A percentile compares a stretch with the other conserved stretches of the same genome.
Conservation (phyloP, 2,329 filamentous ascomycete genomes). For the Penicillium sp. region DNA sequence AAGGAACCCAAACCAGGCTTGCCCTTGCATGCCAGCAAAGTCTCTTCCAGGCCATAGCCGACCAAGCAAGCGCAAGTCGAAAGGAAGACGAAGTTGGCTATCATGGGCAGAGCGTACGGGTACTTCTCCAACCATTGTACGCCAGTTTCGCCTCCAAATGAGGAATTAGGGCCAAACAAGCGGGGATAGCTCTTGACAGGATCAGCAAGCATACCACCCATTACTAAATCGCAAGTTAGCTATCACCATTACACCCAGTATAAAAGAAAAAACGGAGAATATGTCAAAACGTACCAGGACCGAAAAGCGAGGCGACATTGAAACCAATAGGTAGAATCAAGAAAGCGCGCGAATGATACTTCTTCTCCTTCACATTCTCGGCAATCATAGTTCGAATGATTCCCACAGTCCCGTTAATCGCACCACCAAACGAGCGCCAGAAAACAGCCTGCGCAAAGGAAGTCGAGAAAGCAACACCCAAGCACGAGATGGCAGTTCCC, state of each 20-base stretch:
- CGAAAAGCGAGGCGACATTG: slow-evolving; percentile 64
- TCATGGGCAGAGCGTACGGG: slow-evolving; percentile 71
- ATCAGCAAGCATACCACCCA: slow-evolving; percentile 71
- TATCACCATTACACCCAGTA: background rate
- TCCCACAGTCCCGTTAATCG: slow-evolving; percentile 72
- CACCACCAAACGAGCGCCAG: slow-evolving; percentile 69
- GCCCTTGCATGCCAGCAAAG: slow-evolving; percentile 51
- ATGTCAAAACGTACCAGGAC: slow-evolving; percentile 38
- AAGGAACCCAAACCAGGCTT: slow-evolving; percentile 52
- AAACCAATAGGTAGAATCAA: slow-evolving; percentile 68
- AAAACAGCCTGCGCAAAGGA: slow-evolving; percentile 67
- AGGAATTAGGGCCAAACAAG: slow-evolving; percentile 64
- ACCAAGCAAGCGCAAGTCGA: slow-evolving; percentile 58
- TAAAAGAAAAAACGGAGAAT: background rate
- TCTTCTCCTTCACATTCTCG: slow-evolving; percentile 73
- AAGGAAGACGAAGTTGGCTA: slow-evolving; percentile 66
- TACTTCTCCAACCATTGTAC: slow-evolving; percentile 66
- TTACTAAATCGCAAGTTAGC: slow-evolving; percentile 39
- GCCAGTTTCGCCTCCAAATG: slow-evolving; percentile 59
- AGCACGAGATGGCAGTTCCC: slow-evolving; percentile 67
- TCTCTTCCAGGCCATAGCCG: slow-evolving; percentile 70
- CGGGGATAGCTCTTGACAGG: slow-evolving; percentile 66
- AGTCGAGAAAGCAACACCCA: slow-evolving; percentile 70
- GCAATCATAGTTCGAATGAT: slow-evolving; percentile 75
- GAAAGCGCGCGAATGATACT: slow-evolving; percentile 60